Evolutionary conservation across 1,284 basidiomycete species (phyloP).

Genomic region (Flammula alnicola): DNA sequence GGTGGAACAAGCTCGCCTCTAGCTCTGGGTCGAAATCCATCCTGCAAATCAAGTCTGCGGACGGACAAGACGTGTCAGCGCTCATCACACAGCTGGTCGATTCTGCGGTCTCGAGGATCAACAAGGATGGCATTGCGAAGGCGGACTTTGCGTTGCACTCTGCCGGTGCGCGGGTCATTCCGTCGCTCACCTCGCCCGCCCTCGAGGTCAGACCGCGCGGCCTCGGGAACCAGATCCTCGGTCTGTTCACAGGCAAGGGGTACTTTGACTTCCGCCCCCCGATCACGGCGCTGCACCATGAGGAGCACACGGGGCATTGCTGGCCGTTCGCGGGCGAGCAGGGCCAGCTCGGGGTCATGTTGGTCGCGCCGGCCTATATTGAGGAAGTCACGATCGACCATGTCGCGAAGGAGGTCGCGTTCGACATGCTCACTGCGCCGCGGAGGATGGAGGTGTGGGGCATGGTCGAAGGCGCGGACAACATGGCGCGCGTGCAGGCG

Average conservation of each 20-base stretch:
- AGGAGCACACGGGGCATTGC: constrained; percentile 82
- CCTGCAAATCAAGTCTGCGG: constrained; percentile 72
- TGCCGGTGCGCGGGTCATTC: constrained; percentile 81
- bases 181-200: constrained; percentile 80
- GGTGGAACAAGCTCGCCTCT: constrained; percentile 62
- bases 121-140: constrained; percentile 80
- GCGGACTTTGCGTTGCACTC: constrained; percentile 89
- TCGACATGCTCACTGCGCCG: constrained; percentile 83
- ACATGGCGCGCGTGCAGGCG: constrained; percentile 59
- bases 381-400: constrained; percentile 90
- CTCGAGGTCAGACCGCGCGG: constrained; percentile 64
- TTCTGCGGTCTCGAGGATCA: constrained; percentile 54
- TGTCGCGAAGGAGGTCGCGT: constrained; percentile 76
- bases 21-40: constrained; percentile 49
- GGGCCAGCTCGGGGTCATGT: constrained; percentile 83
- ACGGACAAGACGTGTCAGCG: constrained; percentile 77
- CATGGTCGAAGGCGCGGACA: constrained; percentile 77
- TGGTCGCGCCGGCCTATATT: constrained; percentile 72
- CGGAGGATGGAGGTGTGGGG: constrained; percentile 90
- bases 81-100: constrained; percentile 80
- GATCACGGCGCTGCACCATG: constrained; percentile 84
- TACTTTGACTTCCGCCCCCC: constrained; percentile 79
- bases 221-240: constrained; percentile 47
- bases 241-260: constrained; percentile 63
- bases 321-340: constrained; percentile 87